Conservation (phyloP, 441 rosid genomes). For the Pelargonium myrrhifolium region DNA sequence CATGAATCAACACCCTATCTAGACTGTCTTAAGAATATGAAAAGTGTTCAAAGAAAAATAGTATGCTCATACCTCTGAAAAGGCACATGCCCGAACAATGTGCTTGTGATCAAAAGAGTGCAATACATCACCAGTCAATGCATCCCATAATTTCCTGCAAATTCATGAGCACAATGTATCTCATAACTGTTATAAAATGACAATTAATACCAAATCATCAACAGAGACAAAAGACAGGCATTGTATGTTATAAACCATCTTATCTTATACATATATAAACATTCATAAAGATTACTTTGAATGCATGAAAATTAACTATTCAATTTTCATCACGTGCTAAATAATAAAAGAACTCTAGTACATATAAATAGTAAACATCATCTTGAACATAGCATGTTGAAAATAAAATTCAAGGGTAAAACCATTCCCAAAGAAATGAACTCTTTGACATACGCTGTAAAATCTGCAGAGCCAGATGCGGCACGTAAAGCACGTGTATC, state of each 20-base stretch:
- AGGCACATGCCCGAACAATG: conserved; percentile 87
- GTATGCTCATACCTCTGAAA: conserved; percentile 59
- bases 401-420: too few species aligned
- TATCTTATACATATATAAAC: too few species aligned
- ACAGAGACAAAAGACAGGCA: too few species aligned
- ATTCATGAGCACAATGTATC: conserved; percentile 1
- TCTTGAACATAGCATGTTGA: too few species aligned
- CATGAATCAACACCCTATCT: not conserved
- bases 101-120: conserved; percentile 97
- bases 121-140: conserved; percentile 79
- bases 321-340: too few species aligned
- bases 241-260: too few species aligned
- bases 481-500: conserved; percentile 78
- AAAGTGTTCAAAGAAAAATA: conserved; percentile 5
- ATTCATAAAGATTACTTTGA: too few species aligned
- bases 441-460: conserved; percentile 54
- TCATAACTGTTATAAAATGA: not conserved
- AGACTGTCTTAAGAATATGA: not conserved
- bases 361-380: too few species aligned
- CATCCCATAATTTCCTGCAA: conserved; percentile 94
- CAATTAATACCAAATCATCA: too few species aligned
- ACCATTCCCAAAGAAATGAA: not conserved
- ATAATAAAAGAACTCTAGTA: too few species aligned
- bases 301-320: too few species aligned
- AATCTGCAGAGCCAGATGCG: conserved; percentile 94